Conservation (phyloP, 768 basidiomycete species). For the Rhodotorula paludigena region DNA sequence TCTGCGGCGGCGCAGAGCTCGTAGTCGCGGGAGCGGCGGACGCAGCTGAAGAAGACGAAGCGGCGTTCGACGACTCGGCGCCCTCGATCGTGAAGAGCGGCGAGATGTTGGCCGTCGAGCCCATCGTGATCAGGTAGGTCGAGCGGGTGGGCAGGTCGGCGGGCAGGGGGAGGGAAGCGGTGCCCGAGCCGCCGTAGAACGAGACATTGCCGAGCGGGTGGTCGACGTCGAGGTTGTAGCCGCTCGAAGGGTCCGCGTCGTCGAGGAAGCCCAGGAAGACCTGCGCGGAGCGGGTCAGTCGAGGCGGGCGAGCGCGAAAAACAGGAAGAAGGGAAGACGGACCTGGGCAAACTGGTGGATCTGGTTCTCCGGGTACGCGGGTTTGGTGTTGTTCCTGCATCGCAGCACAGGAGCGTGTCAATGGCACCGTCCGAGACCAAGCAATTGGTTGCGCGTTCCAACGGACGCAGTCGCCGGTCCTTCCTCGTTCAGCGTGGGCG, state of each 20-base stretch:
- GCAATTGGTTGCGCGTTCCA: too few relatives aligned
- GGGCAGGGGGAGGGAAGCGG: constrained; percentile 3
- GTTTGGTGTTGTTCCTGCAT: constrained; percentile 28
- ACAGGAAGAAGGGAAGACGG: too few relatives aligned
- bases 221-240: constrained; percentile 14
- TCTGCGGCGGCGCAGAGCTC: neutral
- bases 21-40: neutral
- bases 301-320: too few relatives aligned
- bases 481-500: too few relatives aligned
- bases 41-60: neutral
- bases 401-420: too few relatives aligned
- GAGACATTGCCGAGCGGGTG: constrained; percentile 27
- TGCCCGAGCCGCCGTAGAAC: constrained; percentile 13
- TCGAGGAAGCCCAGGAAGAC: constrained; percentile 17
- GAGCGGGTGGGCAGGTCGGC: constrained; percentile 21
- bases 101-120: constrained; percentile 22
- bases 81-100: constrained; percentile 26
- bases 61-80: neutral
- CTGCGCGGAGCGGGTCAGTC: too few relatives aligned
- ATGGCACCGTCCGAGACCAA: too few relatives aligned
- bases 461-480: too few relatives aligned
- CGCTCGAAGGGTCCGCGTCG: neutral
- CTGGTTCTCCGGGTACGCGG: constrained; percentile 9
- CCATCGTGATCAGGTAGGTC: constrained; percentile 26
- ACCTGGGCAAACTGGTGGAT: constrained; percentile 9